Conservation (phyloP, 1,139 yeast genomes). For the Geotrichum cucujoidarum region DNA sequence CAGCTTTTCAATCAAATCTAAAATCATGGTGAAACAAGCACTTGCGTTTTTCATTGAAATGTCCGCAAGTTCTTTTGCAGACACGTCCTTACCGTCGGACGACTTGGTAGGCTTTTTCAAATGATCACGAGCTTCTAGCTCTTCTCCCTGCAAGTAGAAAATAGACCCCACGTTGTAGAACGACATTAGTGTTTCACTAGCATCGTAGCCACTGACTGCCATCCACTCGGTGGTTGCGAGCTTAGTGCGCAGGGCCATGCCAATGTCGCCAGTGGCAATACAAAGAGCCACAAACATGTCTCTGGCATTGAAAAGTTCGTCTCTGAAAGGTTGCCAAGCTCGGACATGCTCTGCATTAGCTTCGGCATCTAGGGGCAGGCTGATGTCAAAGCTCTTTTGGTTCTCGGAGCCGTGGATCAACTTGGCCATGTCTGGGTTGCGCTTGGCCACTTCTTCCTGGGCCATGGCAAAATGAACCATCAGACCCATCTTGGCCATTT, state of each 20-base stretch:
- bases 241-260: conserved; percentile 58
- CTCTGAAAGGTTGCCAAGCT: conserved; percentile 65
- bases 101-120: conserved; percentile 23
- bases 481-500: conserved; percentile 53
- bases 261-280: conserved; percentile 60
- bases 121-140: conserved; percentile 50
- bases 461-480: conserved; percentile 63
- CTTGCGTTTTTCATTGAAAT: conserved; percentile 15
- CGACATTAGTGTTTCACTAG: conserved; percentile 58
- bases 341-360: conserved; percentile 19
- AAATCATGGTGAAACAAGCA: conserved; percentile 37
- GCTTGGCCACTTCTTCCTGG: conserved; percentile 50
- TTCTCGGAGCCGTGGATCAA: conserved; percentile 25
- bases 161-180: conserved; percentile 69
- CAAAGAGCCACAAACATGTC: conserved; percentile 66
- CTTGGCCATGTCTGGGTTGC: conserved; percentile 29
- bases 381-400: conserved; percentile 20
- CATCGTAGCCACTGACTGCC: conserved; percentile 64
- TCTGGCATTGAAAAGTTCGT: conserved; percentile 69
- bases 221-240: conserved; percentile 67
- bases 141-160: conserved; percentile 65
- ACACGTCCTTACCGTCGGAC: conserved; percentile 28
- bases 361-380: conserved; percentile 22
- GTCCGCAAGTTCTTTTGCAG: conserved; percentile 11
- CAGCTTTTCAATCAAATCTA: conserved; percentile 50